Evolutionary conservation across 805 yeast species (phyloP), one percentile per base, ranked within the genome.

Genomic region (Teunomyces panamensis): DNA sequence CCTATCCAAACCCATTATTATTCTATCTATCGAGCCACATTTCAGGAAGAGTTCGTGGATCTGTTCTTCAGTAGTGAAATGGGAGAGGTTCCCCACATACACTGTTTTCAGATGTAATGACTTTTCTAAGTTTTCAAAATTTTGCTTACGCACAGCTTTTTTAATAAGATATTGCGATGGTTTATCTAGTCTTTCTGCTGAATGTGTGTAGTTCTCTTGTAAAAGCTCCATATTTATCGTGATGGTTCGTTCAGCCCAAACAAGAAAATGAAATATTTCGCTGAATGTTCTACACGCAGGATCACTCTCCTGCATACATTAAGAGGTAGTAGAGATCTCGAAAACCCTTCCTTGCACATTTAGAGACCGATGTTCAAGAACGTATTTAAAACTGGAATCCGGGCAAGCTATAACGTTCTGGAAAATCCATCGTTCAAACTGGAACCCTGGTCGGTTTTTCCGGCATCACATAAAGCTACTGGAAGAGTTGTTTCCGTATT

Each of bases 51-150:
- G 68, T 65, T 91, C 98, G 63, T 84, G 85, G 11, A 92, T 81
- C 66, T 92, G 97, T 63, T 94, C 99, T 64, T 94, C 99, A 1
- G 96, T 87, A 3, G 98, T 91, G 67, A 84, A 87, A 56, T 89
- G 88, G 2, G 96, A 84, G 29, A 94, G 67, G 64, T 89, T 89
- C 4, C 98, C 99, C 32, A 94, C 95, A 60, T 94, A 94, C 3
- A 94, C 79, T 0, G 98, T 91, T 27, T 81, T 75, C 47, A 89
- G 82, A 32, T 69, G 73, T 65, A 85, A 74, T 1, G 94, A 80
- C 54, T 77, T 76, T 56, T 84, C 79, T 51, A 91, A 72, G 53
- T 84, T 86, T 24, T 80, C 81, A 52, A 83, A 73, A 54, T 71
- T 69, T 34, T 68, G 67, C 50, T 75, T 72, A 42, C 75, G 68